Evolutionary conservation across 768 basidiomycete genomes (phyloP).

Genomic region (Trametes maxima): DNA sequence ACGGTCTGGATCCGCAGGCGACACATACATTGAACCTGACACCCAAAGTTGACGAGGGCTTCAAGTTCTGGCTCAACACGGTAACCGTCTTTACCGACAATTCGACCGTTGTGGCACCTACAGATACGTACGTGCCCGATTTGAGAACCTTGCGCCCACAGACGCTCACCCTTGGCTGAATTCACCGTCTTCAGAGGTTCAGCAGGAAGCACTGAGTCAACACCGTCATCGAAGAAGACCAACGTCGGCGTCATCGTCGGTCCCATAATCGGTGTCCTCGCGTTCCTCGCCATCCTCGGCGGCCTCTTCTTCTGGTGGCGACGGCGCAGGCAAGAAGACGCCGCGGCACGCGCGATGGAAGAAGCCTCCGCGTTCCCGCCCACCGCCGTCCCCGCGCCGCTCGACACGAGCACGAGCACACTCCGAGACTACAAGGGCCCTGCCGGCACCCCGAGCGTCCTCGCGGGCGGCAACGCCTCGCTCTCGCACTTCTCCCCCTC

Average conservation of each 20-base stretch:
- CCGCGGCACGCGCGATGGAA: not conserved
- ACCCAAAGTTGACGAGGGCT: conserved; percentile 50
- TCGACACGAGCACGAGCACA: too few species aligned
- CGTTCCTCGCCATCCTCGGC: conserved; percentile 9
- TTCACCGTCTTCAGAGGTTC: not conserved
- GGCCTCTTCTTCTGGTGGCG: conserved; percentile 1
- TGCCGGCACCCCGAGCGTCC: too few species aligned
- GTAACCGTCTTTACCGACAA: conserved; percentile 13
- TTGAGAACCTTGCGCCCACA: not conserved
- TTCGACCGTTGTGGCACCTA: not conserved
- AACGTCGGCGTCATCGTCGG: conserved; percentile 27
- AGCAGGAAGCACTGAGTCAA: not conserved
- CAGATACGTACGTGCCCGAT: not conserved
- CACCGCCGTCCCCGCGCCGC: too few species aligned
- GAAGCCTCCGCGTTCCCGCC: not conserved
- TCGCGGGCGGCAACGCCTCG: too few species aligned
- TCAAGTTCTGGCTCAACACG: conserved; percentile 27
- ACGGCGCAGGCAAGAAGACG: not conserved
- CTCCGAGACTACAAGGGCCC: too few species aligned
- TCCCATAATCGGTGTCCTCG: conserved; percentile 17
- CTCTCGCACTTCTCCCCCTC: too few species aligned
- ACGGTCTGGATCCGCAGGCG: conserved; percentile 53
- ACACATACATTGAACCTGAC: conserved; percentile 52
- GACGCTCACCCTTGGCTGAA: not conserved
- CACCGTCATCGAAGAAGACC: not conserved